These are phyloP conservation scores for Pelargonium cotyledonis DNA, from an alignment of 441 rosid species.

Conservation along the genomic window DNA sequence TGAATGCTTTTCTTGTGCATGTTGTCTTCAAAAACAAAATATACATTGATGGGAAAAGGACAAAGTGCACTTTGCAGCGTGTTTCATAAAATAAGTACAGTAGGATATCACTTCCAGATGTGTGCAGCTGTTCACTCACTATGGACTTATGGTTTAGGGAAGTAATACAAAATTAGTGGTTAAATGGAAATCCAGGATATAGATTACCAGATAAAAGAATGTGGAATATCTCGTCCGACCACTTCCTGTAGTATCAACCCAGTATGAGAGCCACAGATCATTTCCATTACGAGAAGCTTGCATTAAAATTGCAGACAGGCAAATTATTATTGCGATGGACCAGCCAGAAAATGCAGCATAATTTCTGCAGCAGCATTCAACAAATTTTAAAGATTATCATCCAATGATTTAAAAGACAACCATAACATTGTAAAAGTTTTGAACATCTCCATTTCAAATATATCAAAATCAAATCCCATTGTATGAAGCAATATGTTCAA, in stretches of 20 bases:
- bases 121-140: background rate
- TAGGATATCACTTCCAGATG: no score
- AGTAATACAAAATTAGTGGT: background rate
- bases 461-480: background rate
- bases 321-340: conserved; percentile 56
- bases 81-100: no score
- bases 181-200: conserved; percentile 7
- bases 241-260: conserved; percentile 72
- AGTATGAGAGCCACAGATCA: conserved; percentile 91
- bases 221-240: conserved; percentile 44
- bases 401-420: background rate
- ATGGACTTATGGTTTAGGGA: background rate
- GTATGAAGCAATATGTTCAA: conserved; percentile 5
- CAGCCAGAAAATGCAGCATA: conserved; percentile 81
- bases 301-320: conserved; percentile 79
- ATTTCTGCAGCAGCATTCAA: conserved; percentile 42
- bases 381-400: conserved; percentile 13
- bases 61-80: no score
- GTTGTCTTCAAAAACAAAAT: no score
- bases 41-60: no score
- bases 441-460: conserved; percentile 10
- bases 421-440: conserved; percentile 4
- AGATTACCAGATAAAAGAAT: conserved; percentile 75
- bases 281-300: conserved; percentile 96
- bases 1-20: no score